These are phyloP conservation scores for Cladosporium sp. DNA, from an alignment of 2,329 filamentous ascomycete genomes.

Conservation along the genomic window DNA sequence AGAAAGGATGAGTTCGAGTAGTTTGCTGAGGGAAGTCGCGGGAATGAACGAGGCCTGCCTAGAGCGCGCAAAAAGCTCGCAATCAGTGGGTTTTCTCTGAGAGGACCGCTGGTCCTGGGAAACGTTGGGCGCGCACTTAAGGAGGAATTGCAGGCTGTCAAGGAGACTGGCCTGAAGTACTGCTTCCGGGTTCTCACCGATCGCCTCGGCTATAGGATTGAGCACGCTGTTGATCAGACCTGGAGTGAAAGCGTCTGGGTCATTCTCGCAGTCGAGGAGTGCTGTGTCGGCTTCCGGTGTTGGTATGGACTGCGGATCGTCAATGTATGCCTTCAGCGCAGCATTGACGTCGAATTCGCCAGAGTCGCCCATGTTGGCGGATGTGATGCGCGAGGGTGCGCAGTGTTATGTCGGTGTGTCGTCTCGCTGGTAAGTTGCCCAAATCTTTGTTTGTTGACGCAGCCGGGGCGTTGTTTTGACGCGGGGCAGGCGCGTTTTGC, in stretches of 20 bases:
- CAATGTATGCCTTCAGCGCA: slow-evolving; percentile 94
- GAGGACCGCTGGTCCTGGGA: slow-evolving; percentile 29
- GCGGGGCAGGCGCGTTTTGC: not conserved
- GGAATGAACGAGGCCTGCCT: slow-evolving; percentile 80
- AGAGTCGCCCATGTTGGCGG: slow-evolving; percentile 58
- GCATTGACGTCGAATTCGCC: slow-evolving; percentile 93
- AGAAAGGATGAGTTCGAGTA: slow-evolving; percentile 83
- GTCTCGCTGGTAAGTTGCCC: not conserved
- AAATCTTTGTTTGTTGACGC: slow-evolving; percentile 2
- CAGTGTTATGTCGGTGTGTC: slow-evolving; percentile 8
- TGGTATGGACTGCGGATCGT: slow-evolving; percentile 76
- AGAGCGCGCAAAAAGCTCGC: slow-evolving; percentile 61
- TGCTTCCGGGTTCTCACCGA: slow-evolving; percentile 87
- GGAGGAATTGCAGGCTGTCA: slow-evolving; percentile 89
- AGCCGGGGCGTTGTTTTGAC: not conserved
- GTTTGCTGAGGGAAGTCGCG: slow-evolving; percentile 79
- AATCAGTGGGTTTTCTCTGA: slow-evolving; percentile 39
- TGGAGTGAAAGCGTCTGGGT: slow-evolving; percentile 76
- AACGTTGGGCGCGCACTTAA: slow-evolving; percentile 79
- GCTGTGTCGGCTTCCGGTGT: slow-evolving; percentile 81
- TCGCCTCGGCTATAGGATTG: slow-evolving; percentile 86
- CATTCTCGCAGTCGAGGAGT: slow-evolving; percentile 87
- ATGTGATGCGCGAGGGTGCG: not conserved
- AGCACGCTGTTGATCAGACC: slow-evolving; percentile 78
- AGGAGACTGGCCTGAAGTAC: slow-evolving; percentile 74